Base-by-base conservation (phyloP, 805 yeast species). In the Pichia occidentalis region DNA sequence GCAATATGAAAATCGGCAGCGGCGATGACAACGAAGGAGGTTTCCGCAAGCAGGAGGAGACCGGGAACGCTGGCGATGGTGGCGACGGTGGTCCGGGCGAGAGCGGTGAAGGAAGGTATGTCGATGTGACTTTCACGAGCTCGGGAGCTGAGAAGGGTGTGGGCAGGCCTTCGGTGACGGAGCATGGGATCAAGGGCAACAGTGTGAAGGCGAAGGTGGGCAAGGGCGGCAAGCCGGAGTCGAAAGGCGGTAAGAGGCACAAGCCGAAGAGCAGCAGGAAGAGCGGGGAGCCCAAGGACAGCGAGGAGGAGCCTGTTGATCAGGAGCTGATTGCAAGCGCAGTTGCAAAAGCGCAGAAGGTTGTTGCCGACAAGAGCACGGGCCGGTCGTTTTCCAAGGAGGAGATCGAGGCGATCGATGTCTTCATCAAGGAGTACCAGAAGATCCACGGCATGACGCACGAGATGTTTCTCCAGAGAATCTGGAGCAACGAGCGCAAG, bases 401-500 rank as follows among this genome's bases (percentile, higher is more conserved):
- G 34, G 97, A 88, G 59, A 69, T 65, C 13, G 69, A 63, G 16
- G 83, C 85, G 0, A 74, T 88, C 44, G 90, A 85, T 41, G 71
- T 71, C 39, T 86, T 84, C 50, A 75, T 88, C 43, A 60, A 64
- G 12, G 80, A 80, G 16, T 90, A 84, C 54, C 77, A 84, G 49
- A 68, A 63, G 30, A 70, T 80, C 45, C 70, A 81, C 52, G 70
- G 70, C 22, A 63, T 85, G 57, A 69, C 78, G 7, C 65, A 86
- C 37, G 72, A 72, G 31, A 82, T 80, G 39, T 72, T 88, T 6
- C 83, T 95, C 59, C 78, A 77, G 48, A 67, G 96, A 32, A 84
- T 88, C 16, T 88, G 97, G 97, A 65, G 86, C 6, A 76, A 78
- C 47, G 88, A 81, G 45, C 71, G 95, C 21, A 77, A 77, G 46